Evolutionary conservation across 2,329 filamentous ascomycete species (phyloP), one percentile per base, ranked within the genome.

Genomic region (Fusarium sp.): DNA sequence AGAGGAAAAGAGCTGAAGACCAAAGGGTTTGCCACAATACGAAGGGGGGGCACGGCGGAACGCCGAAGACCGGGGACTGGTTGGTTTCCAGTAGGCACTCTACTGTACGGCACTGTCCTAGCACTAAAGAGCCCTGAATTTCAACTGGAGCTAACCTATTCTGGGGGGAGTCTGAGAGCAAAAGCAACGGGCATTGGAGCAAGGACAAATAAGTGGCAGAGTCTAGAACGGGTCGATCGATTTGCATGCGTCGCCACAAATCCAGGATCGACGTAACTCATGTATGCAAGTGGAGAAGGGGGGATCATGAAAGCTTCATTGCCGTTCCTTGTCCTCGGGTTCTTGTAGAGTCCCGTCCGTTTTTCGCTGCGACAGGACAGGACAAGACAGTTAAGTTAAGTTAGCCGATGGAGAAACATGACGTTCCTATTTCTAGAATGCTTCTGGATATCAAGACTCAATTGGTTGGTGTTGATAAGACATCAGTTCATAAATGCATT

Each of bases 191-290:
- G 42, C 6, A 2, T 4, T 48, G n/a, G 27, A 13, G 3, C 12
- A 28, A 51, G 25, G 13, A 18, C 12, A 41, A 34, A 49, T 37
- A 25, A 6, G 51, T 49, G 42, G 45, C 30, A 41, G 48, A 49
- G 63, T 66, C 63, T 66, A 61, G 63, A 66, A 49, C 42, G 10
- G 23, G 14, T 64, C 27, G 37, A 34, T 45, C 63, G 37, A 66
- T 66, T 61, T 41, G 48, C 55, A 25, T 12, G 18, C 4, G 41
- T 30, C 45, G 63, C 55, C 63, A 61, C 63, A 45, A 8, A 23
- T 21, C n/a, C 11, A 28, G 4, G 25, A 60, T 66, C 47, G 55
- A 66, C 62, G 40, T 61, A 49, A 43, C 10, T 14, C 25, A 27
- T 43, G 13, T 21, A 45, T 7, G 27, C 14, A 55, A 55, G 63